phyloP scores from a whole-genome alignment of 495 filamentous ascomycete species.

The Daldinia concentrica region DNA sequence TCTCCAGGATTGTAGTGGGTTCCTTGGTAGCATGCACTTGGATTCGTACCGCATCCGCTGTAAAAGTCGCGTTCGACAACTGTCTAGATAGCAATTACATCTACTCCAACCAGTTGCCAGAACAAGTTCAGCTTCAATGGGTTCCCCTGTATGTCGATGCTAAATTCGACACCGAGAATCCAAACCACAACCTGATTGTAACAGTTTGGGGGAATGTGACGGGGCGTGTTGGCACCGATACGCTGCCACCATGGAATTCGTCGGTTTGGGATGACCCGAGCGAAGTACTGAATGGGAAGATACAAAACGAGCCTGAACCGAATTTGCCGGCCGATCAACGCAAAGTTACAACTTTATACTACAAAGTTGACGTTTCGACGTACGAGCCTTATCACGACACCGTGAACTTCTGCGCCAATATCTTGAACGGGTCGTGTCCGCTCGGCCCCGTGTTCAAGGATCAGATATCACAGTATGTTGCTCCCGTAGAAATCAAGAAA shows the following conservation, averaged over 20 bases:
- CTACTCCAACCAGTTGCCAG: conserved; percentile 54
- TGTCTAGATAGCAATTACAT: conserved; percentile 73
- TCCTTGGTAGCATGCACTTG: conserved; percentile 44
- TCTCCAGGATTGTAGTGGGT: conserved; percentile 13
- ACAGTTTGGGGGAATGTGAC: conserved; percentile 93
- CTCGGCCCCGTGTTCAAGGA: conserved; percentile 73
- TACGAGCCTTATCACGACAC: conserved; percentile 70
- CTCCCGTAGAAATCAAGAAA: conserved; percentile 1
- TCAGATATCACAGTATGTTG: conserved; percentile 62
- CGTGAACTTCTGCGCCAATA: conserved; percentile 69
- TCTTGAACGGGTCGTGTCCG: conserved; percentile 75
- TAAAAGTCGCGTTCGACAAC: conserved; percentile 80
- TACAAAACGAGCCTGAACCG: conserved; percentile 65
- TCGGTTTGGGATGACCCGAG: conserved; percentile 65
- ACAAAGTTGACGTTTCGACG: conserved; percentile 73
- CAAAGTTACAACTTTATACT: conserved; percentile 75
- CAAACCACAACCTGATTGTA: conserved; percentile 74
- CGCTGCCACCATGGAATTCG: conserved; percentile 63
- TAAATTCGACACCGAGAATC: conserved; percentile 68
- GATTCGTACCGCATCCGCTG: conserved; percentile 58
- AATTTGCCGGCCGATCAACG: conserved; percentile 53
- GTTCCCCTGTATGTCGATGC: conserved; percentile 76
- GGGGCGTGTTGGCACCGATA: conserved; percentile 59
- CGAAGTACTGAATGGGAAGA: conserved; percentile 74
- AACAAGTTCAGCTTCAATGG: conserved; percentile 73